Evolutionary conservation across 352 stramenopile species (phyloP).

Genomic region (Pythium pyrilobum): DNA sequence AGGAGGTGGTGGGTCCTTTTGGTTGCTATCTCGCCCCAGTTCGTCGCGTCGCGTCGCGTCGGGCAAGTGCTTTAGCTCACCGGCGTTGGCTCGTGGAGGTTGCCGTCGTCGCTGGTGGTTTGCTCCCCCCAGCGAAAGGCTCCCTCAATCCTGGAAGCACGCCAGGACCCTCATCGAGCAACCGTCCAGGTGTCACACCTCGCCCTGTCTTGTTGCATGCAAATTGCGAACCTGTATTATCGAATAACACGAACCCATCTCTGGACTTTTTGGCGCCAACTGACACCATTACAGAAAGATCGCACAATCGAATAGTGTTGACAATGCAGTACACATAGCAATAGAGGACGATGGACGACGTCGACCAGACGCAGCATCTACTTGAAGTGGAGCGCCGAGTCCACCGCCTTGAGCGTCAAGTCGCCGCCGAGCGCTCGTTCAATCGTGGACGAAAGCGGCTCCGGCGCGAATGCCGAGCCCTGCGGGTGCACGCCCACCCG

Average conservation of each 20-base stretch:
- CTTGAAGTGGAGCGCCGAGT: slow-evolving; percentile 20
- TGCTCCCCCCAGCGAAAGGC: slow-evolving; percentile 6
- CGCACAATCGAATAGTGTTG: too few species aligned
- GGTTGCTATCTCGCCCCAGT: too few species aligned
- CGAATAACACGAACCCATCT: slow-evolving; percentile 8
- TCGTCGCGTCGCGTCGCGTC: too few species aligned
- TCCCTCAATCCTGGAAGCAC: slow-evolving; percentile 16
- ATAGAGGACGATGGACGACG: not conserved
- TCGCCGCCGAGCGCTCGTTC: slow-evolving; percentile 71
- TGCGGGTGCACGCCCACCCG: slow-evolving; percentile 38
- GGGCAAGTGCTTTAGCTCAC: slow-evolving; percentile 4
- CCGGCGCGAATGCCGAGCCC: slow-evolving; percentile 31
- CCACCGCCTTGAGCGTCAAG: slow-evolving; percentile 33
- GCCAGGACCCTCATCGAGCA: slow-evolving; percentile 15
- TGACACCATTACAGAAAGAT: too few species aligned
- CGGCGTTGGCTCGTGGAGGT: slow-evolving; percentile 2
- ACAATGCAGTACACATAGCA: not conserved
- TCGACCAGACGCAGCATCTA: not conserved
- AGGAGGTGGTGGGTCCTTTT: too few species aligned
- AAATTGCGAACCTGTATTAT: slow-evolving; percentile 3
- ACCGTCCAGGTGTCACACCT: slow-evolving; percentile 1
- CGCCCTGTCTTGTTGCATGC: slow-evolving; percentile 7
- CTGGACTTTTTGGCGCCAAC: slow-evolving; percentile 2
- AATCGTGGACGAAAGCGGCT: slow-evolving; percentile 59
- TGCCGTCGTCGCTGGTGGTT: slow-evolving; percentile 7